Evolutionary conservation across 495 filamentous ascomycete species (phyloP), one percentile per base, ranked within the genome.

Genomic region (Penicillium verhagenii): DNA sequence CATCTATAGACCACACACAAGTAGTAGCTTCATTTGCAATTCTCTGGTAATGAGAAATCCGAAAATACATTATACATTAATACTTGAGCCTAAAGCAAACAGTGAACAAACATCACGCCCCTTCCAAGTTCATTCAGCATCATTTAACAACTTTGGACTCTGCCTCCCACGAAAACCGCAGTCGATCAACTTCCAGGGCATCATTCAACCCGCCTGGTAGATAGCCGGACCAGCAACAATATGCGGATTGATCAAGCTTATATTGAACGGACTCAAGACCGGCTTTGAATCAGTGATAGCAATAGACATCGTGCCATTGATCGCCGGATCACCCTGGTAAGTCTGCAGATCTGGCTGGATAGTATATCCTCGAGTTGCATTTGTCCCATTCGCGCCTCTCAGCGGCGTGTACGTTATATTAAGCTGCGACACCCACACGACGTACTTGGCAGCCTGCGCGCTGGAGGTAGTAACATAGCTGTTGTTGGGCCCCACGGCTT

Each of bases 371-470:
- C 71, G 72, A 49, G 80, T 83, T n/a, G 71, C 68, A 50, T 61
- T 75, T 49, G 80, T 83, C 16, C 71, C 68, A 50, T 61, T 75
- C 1, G 77, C 74, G 47, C 86, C 64, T 5, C 68, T 79, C 56
- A 96, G 69, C 1, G 85, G 76, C 2, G 90, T 83, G 67, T 95
- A 95, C 0, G 91, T 96, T 21, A 91, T 76, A 58, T 96, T 96
- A 28, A 95, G 72, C 80, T 95, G 91, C n/a, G 73, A 78, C 8
- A 88, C 82, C 90, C 89, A 96, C 0, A 80, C 81, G 2, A 92
- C 92, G 35, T 79, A 96, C 37, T 68, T 66, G 0, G 90, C 86
- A 3, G 63, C 55, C 1, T 81, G 80, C 4, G 86, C 89, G 11
- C 57, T 58, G 1, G 78, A 79, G 6, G 79, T 71, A 0, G 92